These are phyloP conservation scores for Usnea hakonensis DNA, from an alignment of 495 filamentous ascomycete genomes.

Conservation along the genomic window DNA sequence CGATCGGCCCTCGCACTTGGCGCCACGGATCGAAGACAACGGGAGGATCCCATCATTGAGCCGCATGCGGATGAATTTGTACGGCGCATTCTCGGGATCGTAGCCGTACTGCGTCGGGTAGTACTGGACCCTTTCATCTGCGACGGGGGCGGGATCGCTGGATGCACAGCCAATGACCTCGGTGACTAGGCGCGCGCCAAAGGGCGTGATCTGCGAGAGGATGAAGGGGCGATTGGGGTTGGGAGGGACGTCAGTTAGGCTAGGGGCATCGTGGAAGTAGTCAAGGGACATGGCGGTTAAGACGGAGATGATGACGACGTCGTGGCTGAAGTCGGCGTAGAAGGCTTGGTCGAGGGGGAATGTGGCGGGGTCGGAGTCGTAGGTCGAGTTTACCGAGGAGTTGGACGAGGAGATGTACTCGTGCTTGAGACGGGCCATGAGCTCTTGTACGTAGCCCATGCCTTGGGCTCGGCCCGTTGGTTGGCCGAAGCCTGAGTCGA, in stretches of 20 bases:
- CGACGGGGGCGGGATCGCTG: conserved; percentile 24
- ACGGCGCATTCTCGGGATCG: conserved; percentile 26
- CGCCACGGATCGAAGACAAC: conserved; percentile 31
- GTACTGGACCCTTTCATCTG: conserved; percentile 27
- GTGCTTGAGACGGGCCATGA: conserved; percentile 32
- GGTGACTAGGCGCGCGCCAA: conserved; percentile 33
- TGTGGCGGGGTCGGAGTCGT: conserved; percentile 33
- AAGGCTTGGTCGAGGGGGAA: conserved; percentile 40
- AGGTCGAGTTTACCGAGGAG: conserved; percentile 34
- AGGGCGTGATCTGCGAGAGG: conserved; percentile 33
- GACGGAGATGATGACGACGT: conserved; percentile 38
- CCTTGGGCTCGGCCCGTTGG: conserved; percentile 37
- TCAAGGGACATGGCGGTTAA: conserved; percentile 39
- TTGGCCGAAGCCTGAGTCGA: conserved; percentile 34
- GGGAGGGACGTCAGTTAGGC: conserved; percentile 29
- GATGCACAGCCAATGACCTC: conserved; percentile 33
- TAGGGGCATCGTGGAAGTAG: conserved; percentile 32
- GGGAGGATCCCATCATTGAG: conserved; percentile 37
- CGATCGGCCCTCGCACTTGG: conserved; percentile 27
- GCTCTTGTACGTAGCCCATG: conserved; percentile 36
- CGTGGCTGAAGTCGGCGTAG: conserved; percentile 44
- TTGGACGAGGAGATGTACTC: conserved; percentile 31
- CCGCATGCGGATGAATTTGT: conserved; percentile 37
- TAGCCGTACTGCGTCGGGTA: conserved; percentile 34
- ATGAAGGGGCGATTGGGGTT: conserved; percentile 31